Base-by-base conservation (phyloP, 2,329 filamentous ascomycete genomes). In the Pseudogymnoascus sp. region DNA sequence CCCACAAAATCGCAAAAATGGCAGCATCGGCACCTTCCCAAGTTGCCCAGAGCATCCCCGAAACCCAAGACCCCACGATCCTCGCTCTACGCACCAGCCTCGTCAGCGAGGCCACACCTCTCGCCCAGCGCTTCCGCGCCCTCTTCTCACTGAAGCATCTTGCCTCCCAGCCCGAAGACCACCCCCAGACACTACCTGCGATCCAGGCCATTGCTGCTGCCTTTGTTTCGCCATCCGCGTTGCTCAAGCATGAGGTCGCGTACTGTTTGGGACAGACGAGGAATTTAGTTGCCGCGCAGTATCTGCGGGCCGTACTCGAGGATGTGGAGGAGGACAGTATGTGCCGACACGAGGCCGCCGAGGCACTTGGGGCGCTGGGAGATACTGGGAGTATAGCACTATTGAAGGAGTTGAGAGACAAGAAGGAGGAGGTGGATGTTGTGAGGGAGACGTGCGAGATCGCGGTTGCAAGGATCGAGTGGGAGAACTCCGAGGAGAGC, bases 91-190 rank as follows among this genome's bases (percentile, higher is more conserved):
- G 91, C 71, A 82, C 88, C 70, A 89, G 87, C 63, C 85, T 99
- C 63, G 87, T 82, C 69, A 88, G 89, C 57, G 94, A 97, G 77
- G 77, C 82, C 12, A 88, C 89, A 64, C 86, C 92, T 50, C 88
- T 99, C 60, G 88, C 92, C 38, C 82, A 90, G 65, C 91, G 94
- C 65, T 99, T 97, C 77, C 91, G 94, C 69, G 93, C 94, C 43
- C 89, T 99, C 68, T 99, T 99, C 79, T 97, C 93, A 15, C 86
- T 99, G 63, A 99, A 99, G 78, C 90, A 97, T 74, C 79, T 97
- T 63, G 93, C 94, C 57, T 86, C 83, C 62, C 83, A 86, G 66
- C 74, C 81, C 37, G 82, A 82, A 8, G 75, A 82, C 1, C 83
- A 78, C 28, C 73, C 78, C 41, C 76, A 84, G 66, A 82, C 81